Conservation (phyloP, 2,329 filamentous ascomycete species). For the Colletotrichum tamarilloi region DNA sequence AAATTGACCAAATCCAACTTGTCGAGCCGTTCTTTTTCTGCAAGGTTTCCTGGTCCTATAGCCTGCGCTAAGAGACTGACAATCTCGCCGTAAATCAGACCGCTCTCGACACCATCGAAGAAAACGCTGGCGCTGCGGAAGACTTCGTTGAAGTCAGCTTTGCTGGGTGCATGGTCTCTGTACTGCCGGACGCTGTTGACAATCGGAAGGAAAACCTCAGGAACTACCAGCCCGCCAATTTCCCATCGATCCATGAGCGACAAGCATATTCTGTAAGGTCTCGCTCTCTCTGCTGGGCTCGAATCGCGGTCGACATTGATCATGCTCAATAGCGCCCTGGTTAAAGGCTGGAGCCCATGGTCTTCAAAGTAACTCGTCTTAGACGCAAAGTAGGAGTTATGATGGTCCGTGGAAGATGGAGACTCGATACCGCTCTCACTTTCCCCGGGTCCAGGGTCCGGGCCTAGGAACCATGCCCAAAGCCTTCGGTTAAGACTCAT, state of each 20-base stretch:
- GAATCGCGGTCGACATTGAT: constrained; percentile 66
- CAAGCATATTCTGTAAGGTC: constrained; percentile 90
- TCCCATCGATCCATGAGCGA: constrained; percentile 99
- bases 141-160: constrained; percentile 83
- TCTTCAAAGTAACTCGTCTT: constrained; percentile 86
- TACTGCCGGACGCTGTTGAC: constrained; percentile 84
- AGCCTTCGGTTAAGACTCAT: constrained; percentile 96
- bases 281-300: constrained; percentile 76
- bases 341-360: constrained; percentile 80
- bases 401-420: constrained; percentile 55
- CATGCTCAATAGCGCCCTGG: constrained; percentile 80
- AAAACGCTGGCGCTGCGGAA: constrained; percentile 94
- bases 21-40: constrained; percentile 62
- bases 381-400: constrained; percentile 60
- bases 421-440: constrained; percentile 59
- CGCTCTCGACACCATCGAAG: constrained; percentile 96
- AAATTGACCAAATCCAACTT: constrained; percentile 83
- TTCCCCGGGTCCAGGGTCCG: constrained; percentile 67
- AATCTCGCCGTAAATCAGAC: constrained; percentile 89
- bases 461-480: constrained; percentile 97
- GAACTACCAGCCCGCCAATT: constrained; percentile 89
- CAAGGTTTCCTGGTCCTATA: constrained; percentile 59
- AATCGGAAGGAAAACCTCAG: constrained; percentile 87
- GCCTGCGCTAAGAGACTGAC: constrained; percentile 73
- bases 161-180: constrained; percentile 71